A percentile compares a stretch with the other conserved stretches of the same genome.
Conservation (phyloP, 2,329 filamentous ascomycete genomes). For the Ophiosphaerella korrae region DNA sequence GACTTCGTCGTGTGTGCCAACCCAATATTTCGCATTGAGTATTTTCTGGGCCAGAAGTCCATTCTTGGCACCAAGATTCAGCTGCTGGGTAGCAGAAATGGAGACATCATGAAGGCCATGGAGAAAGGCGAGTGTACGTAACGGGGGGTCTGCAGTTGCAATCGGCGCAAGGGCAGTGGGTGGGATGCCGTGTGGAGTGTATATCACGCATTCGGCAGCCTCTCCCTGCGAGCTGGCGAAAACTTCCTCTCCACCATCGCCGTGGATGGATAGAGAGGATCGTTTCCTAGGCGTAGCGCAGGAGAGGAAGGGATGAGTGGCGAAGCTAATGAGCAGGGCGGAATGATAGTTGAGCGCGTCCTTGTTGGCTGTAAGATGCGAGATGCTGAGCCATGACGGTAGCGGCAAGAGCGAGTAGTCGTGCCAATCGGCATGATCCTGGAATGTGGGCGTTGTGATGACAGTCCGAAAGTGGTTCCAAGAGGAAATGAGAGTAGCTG, state of each 20-base stretch:
- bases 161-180: conserved; percentile 54
- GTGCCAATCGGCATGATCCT: conserved; percentile 51
- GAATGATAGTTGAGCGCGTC: conserved; percentile 64
- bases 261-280: conserved; percentile 37
- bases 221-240: conserved; percentile 14
- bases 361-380: conserved; percentile 59
- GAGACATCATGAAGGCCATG: conserved; percentile 69
- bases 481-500: conserved; percentile 59
- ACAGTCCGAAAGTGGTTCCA: conserved; percentile 67
- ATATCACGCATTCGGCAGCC: conserved; percentile 62
- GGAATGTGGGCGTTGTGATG: conserved; percentile 56
- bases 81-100: conserved; percentile 57
- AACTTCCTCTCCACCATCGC: conserved; percentile 31
- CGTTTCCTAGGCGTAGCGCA: conserved; percentile 36
- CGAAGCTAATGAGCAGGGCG: conserved; percentile 64
- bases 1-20: conserved; percentile 68
- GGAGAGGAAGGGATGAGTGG: conserved; percentile 38
- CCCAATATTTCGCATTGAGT: conserved; percentile 64
- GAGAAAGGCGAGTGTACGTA: conserved; percentile 63
- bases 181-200: conserved; percentile 67
- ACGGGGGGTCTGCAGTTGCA: conserved; percentile 49
- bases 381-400: conserved; percentile 66
- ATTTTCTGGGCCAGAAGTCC: conserved; percentile 61
- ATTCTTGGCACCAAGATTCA: conserved; percentile 69
- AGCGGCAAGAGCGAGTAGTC: conserved; percentile 53